phyloP scores from a whole-genome alignment of 805 yeast species.

The Blastobotrys robertii region DNA sequence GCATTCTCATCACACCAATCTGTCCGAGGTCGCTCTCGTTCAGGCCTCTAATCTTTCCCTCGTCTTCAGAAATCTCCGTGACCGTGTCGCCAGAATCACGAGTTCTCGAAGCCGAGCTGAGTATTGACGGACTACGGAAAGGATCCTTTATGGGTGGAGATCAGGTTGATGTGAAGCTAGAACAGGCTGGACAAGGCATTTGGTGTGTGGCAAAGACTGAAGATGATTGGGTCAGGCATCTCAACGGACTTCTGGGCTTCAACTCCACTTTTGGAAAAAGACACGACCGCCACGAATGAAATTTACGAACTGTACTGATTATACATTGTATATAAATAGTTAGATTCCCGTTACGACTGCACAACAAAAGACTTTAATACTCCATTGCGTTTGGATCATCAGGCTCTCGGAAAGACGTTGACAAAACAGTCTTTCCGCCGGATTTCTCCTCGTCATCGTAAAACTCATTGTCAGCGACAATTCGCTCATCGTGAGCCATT shows the following conservation, averaged over 20 bases:
- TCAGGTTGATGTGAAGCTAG: slow-evolving; percentile 22
- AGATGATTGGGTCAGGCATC: slow-evolving; percentile 87
- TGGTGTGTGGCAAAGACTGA: slow-evolving; percentile 81
- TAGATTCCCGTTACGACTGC: background rate
- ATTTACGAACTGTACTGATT: background rate
- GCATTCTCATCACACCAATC: slow-evolving; percentile 77
- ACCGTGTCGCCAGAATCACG: slow-evolving; percentile 26
- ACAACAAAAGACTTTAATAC: slow-evolving; percentile 1
- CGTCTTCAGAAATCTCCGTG: slow-evolving; percentile 52
- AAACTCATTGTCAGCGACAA: slow-evolving; percentile 69
- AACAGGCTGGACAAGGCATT: slow-evolving; percentile 41
- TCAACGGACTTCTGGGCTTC: slow-evolving; percentile 81
- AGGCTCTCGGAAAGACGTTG: slow-evolving; percentile 4
- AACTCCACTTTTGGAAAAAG: slow-evolving; percentile 60
- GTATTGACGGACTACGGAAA: slow-evolving; percentile 79
- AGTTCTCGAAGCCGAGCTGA: slow-evolving; percentile 44
- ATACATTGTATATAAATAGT: background rate
- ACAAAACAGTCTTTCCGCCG: slow-evolving; percentile 14
- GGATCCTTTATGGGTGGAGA: slow-evolving; percentile 63
- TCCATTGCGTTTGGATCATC: slow-evolving; percentile 11
- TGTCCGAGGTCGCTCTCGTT: slow-evolving; percentile 89
- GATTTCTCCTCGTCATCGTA: slow-evolving; percentile 54
- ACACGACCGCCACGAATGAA: background rate
- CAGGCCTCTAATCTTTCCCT: slow-evolving; percentile 77
- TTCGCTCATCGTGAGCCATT: slow-evolving; percentile 64